These are phyloP conservation scores for Penicillium sp. DNA, from an alignment of 2,329 filamentous ascomycete species.

Conservation along the genomic window DNA sequence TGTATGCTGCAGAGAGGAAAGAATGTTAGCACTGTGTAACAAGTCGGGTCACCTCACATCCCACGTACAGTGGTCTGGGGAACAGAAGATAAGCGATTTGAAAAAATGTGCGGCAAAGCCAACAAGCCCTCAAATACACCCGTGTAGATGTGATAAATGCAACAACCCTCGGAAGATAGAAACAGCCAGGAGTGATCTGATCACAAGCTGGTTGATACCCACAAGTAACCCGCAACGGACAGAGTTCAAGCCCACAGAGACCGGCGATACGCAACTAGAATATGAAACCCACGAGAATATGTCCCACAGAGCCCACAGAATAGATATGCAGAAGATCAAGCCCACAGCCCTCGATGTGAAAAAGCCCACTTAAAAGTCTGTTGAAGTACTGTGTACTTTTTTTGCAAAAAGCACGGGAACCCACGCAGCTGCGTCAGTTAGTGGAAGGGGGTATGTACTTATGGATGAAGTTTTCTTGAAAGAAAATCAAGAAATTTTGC, in stretches of 20 bases:
- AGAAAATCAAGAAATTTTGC: constrained; percentile 8
- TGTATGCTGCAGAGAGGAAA: constrained; percentile 25
- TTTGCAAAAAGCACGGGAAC: constrained; percentile 24
- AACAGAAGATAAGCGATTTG: constrained; percentile 1
- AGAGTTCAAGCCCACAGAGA: constrained; percentile 46
- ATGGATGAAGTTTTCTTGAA: constrained; percentile 13
- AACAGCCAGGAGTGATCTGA: constrained; percentile 32
- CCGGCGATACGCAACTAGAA: constrained; percentile 43
- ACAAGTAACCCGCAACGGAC: constrained; percentile 43
- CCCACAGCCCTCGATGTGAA: constrained; percentile 44
- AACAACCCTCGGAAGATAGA: constrained; percentile 27
- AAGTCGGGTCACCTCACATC: constrained; percentile 7
- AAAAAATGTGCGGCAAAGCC: constrained; percentile 34
- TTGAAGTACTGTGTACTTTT: constrained; percentile 32
- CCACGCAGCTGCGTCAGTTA: constrained; percentile 36
- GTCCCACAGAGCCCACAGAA: constrained; percentile 43
- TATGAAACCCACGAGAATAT: constrained; percentile 43
- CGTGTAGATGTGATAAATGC: constrained; percentile 26
- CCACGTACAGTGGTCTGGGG: constrained; percentile 19
- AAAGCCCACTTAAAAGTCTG: constrained; percentile 38
- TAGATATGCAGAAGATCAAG: constrained; percentile 41
- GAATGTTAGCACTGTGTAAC: constrained; percentile 21
- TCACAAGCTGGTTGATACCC: constrained; percentile 36
- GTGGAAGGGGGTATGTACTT: constrained; percentile 16
- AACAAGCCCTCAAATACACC: constrained; percentile 39